Percentiles rank a stretch among this genome's conserved stretches.
These are phyloP conservation scores for Tetrahymena borealis DNA, from an alignment of 73 alveolate genomes.

Conservation along the genomic window DNA sequence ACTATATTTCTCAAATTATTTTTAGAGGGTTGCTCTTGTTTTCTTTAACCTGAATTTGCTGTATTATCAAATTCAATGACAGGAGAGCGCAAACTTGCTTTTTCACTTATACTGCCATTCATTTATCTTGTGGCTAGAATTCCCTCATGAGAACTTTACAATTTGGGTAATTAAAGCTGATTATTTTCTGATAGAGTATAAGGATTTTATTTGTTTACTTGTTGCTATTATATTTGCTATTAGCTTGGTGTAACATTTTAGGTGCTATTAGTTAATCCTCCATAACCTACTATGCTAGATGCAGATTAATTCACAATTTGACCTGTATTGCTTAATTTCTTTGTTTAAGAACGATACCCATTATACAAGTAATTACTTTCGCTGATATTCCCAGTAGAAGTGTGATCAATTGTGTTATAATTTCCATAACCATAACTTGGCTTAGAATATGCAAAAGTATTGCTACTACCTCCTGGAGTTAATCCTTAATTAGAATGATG, in stretches of 20 bases:
- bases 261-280: neutral
- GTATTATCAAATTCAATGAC: neutral
- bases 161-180: neutral
- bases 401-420: neutral
- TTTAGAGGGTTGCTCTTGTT: neutral
- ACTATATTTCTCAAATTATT: neutral
- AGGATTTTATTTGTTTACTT: neutral
- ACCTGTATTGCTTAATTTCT: neutral
- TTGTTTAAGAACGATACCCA: neutral
- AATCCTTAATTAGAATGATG: neutral
- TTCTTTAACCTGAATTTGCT: neutral
- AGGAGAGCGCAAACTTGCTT: neutral
- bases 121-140: neutral
- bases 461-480: neutral
- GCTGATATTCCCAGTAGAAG: neutral
- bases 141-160: neutral
- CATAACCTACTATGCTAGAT: neutral
- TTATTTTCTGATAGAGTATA: neutral
- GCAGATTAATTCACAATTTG: neutral
- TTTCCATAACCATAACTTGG: neutral
- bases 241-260: neutral
- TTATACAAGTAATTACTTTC: neutral
- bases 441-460: neutral
- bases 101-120: neutral
- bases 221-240: neutral